phyloP scores from a whole-genome alignment of 2,329 filamentous ascomycete species.

The Colletotrichum caudatum region DNA sequence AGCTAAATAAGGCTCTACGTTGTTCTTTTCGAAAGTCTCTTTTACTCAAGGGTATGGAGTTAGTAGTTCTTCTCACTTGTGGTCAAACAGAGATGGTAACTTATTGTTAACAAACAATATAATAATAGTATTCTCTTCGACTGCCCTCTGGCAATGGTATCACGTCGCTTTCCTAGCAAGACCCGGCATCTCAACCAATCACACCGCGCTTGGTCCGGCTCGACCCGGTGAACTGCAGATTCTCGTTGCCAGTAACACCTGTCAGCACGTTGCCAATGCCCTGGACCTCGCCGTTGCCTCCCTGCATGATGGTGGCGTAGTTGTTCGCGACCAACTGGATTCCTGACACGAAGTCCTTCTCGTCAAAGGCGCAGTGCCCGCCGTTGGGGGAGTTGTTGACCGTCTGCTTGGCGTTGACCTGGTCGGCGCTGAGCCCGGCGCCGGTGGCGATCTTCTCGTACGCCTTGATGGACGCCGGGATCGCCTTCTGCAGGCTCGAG shows the following conservation, averaged over 20 bases:
- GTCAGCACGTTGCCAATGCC: conserved; percentile 63
- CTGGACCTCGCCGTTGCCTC: conserved; percentile 61
- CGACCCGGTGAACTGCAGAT: conserved; percentile 53
- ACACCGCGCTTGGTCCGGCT: conserved; percentile 31
- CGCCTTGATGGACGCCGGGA: conserved; percentile 62
- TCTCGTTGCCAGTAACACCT: conserved; percentile 62
- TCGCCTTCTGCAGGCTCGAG: conserved; percentile 59
- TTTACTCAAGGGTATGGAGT: not conserved
- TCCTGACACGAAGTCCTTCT: conserved; percentile 64
- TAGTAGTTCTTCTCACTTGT: not conserved
- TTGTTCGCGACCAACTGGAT: conserved; percentile 68
- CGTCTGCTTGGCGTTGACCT: conserved; percentile 66
- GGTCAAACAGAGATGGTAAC: not conserved
- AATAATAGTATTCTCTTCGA: conserved; percentile 1
- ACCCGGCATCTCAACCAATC: conserved; percentile 23
- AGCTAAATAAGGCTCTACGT: not conserved
- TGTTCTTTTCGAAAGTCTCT: too few relatives aligned
- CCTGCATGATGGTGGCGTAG: conserved; percentile 65
- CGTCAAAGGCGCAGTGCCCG: conserved; percentile 71
- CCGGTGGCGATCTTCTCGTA: conserved; percentile 62
- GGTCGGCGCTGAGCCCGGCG: conserved; percentile 56
- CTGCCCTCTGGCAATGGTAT: conserved; percentile 16
- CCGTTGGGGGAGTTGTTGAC: conserved; percentile 67
- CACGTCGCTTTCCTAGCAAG: not conserved
- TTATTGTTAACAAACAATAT: not conserved